A percentile compares a stretch with the other conserved stretches of the same genome.
phyloP scores from a whole-genome alignment of 108 stramenopile genomes.

The Nannochloropsis gaditana region DNA sequence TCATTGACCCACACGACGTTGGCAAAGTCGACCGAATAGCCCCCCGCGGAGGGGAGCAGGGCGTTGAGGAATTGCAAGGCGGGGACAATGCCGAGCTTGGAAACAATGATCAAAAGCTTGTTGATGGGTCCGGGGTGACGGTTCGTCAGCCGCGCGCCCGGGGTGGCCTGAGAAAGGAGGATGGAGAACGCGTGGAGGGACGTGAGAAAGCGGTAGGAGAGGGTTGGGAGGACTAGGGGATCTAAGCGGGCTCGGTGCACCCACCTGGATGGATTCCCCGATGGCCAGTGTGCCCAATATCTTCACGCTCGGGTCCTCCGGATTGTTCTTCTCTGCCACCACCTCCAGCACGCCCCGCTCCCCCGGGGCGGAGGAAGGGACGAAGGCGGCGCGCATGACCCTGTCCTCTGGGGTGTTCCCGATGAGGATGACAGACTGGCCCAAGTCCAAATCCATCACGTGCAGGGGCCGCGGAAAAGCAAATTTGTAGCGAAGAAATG shows the following conservation, averaged over 20 bases:
- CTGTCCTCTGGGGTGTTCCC: background rate
- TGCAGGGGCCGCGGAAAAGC: background rate
- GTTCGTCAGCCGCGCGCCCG: background rate
- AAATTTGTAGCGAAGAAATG: background rate
- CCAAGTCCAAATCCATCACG: background rate
- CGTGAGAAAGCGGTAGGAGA: background rate
- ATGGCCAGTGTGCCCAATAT: background rate
- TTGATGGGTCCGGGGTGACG: background rate
- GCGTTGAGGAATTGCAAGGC: background rate
- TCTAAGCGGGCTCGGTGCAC: background rate
- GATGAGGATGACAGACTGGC: background rate
- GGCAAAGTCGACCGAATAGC: background rate
- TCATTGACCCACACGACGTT: conserved; percentile 17
- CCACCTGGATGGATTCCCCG: background rate
- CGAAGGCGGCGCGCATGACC: background rate
- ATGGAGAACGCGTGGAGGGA: background rate
- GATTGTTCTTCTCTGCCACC: background rate
- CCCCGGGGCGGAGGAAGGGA: background rate
- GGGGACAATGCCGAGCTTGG: background rate
- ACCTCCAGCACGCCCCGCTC: background rate
- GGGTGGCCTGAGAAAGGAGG: background rate
- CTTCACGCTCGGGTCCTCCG: background rate
- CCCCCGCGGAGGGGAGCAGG: background rate
- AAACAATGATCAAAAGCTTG: background rate
- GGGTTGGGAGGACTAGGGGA: background rate